phyloP scores from a whole-genome alignment of 2,329 filamentous ascomycete genomes.

The Lasiodiplodia theobromae region DNA sequence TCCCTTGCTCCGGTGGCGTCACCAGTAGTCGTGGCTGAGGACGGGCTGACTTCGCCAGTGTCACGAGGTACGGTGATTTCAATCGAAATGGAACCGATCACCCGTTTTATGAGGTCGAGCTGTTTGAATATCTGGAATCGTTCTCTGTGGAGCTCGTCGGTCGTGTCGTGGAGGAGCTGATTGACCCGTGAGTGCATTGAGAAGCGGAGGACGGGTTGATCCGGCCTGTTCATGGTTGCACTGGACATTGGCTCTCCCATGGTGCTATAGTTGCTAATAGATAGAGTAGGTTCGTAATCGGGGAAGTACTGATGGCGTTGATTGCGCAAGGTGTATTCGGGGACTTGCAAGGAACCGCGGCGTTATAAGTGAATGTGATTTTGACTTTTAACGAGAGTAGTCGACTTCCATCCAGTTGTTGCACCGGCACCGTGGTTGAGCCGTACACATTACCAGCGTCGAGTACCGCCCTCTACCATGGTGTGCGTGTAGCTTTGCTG shows the following conservation, averaged over 20 bases:
- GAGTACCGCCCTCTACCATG: background rate
- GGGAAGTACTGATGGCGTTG: background rate
- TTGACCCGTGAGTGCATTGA: background rate
- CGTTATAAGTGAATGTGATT: background rate
- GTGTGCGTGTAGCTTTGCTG: too few species aligned
- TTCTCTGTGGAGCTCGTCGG: background rate
- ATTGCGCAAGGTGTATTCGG: background rate
- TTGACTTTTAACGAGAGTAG: background rate
- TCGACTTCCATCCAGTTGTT: background rate
- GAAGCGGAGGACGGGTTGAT: background rate
- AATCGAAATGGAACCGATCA: background rate
- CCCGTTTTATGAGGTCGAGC: background rate
- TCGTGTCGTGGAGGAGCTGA: background rate
- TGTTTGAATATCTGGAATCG: background rate
- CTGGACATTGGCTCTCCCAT: background rate
- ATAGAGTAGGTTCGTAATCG: background rate
- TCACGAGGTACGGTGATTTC: background rate
- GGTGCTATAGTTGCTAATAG: background rate
- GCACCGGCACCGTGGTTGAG: background rate
- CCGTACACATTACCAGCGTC: background rate
- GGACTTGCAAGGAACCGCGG: background rate
- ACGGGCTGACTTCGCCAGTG: background rate
- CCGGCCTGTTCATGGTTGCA: background rate
- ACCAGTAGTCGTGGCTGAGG: background rate
- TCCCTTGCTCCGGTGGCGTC: too few species aligned